Base-by-base conservation (phyloP, 2,329 filamentous ascomycete species). In the Monilinia aucupariae region DNA sequence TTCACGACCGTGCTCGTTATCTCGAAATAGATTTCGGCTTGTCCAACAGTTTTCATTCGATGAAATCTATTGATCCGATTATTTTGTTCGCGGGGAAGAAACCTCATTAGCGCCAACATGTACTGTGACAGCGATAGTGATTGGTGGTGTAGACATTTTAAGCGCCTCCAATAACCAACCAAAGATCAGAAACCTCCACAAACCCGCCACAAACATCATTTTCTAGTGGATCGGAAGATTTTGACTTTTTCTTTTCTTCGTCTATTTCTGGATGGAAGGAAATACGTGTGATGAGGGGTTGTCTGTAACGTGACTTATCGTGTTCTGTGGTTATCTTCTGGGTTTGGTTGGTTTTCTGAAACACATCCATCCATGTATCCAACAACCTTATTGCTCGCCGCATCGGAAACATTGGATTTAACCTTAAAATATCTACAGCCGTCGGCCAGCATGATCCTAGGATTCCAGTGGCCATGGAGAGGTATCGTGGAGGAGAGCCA, bases 31-130 rank as follows among this genome's bases (percentile, higher is more conserved):
- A 58, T 48, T 48, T 49, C 34, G 41, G 22, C 34, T 56, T 47
- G 49, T n/a, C 15, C 47, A 48, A 61, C 50, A 39, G 15, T 41
- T 55, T 25, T 39, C 30, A 56, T 48, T 47, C 41, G 60, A 49
- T n/a, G 39, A 58, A 32, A 37, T 56, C 41, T 17, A 48, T 56
- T 39, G 20, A 62, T 41, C 50, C 51, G 51, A 34, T 49, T 62
- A 8, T 62, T 62, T 49, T 39, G 60, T 56, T 43, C 51, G 60
- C 60, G 60, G 60, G 60, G 60, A 62, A 62, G 43, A 62, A 48
- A 41, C 32, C 60, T 56, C n/a, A 22, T 62, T 48, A 62, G 52
- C 60, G 60, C 60, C 60, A 62, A 58, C 41, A 45, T 62, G 60
- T 55, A 62, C 43, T 56, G 51, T 62, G 60, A 62, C 30, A 41